phyloP scores from a whole-genome alignment of 148 eudicot genomes.

The Vaccinium corymbosum region DNA sequence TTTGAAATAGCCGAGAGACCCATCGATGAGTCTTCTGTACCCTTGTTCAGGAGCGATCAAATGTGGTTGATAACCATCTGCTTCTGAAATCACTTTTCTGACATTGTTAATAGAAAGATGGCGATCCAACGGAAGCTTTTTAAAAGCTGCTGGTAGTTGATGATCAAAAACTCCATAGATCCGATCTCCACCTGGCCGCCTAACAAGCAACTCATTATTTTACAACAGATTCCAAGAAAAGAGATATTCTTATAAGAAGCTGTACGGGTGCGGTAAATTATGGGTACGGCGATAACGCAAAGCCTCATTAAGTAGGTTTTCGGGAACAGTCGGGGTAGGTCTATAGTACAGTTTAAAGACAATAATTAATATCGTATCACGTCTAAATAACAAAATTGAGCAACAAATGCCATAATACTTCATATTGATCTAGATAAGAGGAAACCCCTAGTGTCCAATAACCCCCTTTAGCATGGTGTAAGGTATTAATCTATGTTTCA shows the following conservation, averaged over 20 bases:
- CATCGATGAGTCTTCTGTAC: slow-evolving; percentile 92
- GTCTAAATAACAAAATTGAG: background rate
- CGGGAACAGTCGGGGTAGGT: background rate
- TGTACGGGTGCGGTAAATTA: background rate
- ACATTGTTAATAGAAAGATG: slow-evolving; percentile 92
- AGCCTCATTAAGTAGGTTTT: background rate
- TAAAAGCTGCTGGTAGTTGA: slow-evolving; percentile 96
- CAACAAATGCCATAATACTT: background rate
- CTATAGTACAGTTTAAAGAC: background rate
- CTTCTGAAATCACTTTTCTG: slow-evolving; percentile 90
- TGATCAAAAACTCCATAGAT: slow-evolving; percentile 96
- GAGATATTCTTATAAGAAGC: background rate
- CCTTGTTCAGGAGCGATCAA: slow-evolving; percentile 99
- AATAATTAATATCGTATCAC: background rate
- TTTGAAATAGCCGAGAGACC: slow-evolving; percentile 95
- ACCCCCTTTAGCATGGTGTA: background rate
- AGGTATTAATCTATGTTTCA: background rate
- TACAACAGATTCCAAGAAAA: slow-evolving; percentile 2
- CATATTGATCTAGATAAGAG: background rate
- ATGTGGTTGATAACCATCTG: slow-evolving; percentile 99
- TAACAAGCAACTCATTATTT: slow-evolving; percentile 24
- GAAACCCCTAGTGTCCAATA: background rate
- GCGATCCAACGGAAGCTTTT: slow-evolving; percentile 97
- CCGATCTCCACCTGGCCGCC: slow-evolving; percentile 97
- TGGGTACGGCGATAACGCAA: background rate